Evolutionary conservation across 2,329 filamentous ascomycete genomes (phyloP).

Genomic region (Polytolypa hystricis): DNA sequence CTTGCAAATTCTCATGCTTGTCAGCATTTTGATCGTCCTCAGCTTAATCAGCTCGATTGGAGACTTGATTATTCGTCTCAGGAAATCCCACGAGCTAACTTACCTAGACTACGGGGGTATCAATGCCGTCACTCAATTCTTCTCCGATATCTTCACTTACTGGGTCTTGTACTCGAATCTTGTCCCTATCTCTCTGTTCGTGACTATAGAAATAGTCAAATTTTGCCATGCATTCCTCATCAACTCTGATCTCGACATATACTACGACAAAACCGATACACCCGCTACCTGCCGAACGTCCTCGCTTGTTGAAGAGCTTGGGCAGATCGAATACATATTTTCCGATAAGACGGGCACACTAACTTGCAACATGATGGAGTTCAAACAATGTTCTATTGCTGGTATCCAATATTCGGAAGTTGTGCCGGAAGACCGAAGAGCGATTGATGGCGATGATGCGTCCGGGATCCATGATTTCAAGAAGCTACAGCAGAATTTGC

Average conservation of each 20-base stretch:
- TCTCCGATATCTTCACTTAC: constrained; percentile 91
- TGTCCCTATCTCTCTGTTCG: constrained; percentile 94
- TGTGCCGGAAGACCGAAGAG: constrained; percentile 78
- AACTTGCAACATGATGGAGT: constrained; percentile 99
- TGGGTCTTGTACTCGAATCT: constrained; percentile 96
- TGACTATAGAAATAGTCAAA: constrained; percentile 95
- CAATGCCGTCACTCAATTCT: constrained; percentile 67
- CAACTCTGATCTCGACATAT: constrained; percentile 95
- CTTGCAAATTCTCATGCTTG: constrained; percentile 79
- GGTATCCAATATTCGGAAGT: constrained; percentile 91
- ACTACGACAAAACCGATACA: constrained; percentile 90
- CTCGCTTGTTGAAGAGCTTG: constrained; percentile 89
- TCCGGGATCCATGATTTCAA: constrained; percentile 76
- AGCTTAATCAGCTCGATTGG: constrained; percentile 87
- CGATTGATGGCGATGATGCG: constrained; percentile 62
- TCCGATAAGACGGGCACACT: constrained; percentile 95
- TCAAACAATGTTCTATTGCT: constrained; percentile 85
- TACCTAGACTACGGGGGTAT: constrained; percentile 62
- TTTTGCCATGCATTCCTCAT: constrained; percentile 97
- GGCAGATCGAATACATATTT: constrained; percentile 98
- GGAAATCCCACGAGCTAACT: constrained; percentile 48
- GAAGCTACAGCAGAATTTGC: constrained; percentile 58
- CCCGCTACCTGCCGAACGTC: constrained; percentile 93
- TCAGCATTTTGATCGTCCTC: constrained; percentile 69
- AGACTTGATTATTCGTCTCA: constrained; percentile 68